phyloP scores from a whole-genome alignment of 225 moss, liverwort and hornwort genomes.

The Sphagnum tenellum region DNA sequence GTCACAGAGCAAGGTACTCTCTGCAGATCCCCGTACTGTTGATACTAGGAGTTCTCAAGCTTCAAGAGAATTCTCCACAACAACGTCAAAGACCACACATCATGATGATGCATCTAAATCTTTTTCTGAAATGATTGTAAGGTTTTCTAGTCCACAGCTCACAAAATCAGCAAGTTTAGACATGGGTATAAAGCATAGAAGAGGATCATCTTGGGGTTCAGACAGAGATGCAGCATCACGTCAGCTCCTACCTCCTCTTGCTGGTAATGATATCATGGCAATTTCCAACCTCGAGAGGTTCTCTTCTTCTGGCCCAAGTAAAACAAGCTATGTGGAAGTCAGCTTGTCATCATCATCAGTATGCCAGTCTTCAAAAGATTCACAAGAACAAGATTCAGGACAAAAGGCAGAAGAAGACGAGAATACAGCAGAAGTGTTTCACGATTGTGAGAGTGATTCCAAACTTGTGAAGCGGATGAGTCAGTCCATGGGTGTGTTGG shows the following conservation, averaged over 20 bases:
- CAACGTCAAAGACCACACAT: constrained; percentile 9
- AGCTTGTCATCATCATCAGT: constrained; percentile 1
- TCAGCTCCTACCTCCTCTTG: constrained; percentile 37
- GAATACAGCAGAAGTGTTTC: constrained; percentile 13
- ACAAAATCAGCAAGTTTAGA: constrained; percentile 16
- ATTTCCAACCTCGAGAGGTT: constrained; percentile 18
- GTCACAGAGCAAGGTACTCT: too few species aligned
- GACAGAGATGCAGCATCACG: constrained; percentile 9
- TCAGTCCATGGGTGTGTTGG: constrained; percentile 19
- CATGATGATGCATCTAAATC: constrained; percentile 42
- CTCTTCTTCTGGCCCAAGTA: constrained; percentile 6
- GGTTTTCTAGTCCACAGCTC: constrained; percentile 17
- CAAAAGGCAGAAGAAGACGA: constrained; percentile 21
- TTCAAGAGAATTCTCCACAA: constrained; percentile 4
- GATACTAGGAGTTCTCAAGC: constrained; percentile 12
- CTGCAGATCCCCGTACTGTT: neutral
- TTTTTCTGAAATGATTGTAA: constrained; percentile 27
- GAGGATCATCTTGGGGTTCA: constrained; percentile 37
- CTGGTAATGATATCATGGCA: constrained; percentile 40
- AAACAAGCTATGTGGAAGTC: constrained; percentile 5
- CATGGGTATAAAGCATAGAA: constrained; percentile 12
- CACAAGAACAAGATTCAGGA: constrained; percentile 34
- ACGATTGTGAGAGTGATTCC: constrained; percentile 32
- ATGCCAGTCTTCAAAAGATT: constrained; percentile 21
- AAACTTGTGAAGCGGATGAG: constrained; percentile 11